Conservation (phyloP, 148 eudicot species). For the Simmondsia chinensis region DNA sequence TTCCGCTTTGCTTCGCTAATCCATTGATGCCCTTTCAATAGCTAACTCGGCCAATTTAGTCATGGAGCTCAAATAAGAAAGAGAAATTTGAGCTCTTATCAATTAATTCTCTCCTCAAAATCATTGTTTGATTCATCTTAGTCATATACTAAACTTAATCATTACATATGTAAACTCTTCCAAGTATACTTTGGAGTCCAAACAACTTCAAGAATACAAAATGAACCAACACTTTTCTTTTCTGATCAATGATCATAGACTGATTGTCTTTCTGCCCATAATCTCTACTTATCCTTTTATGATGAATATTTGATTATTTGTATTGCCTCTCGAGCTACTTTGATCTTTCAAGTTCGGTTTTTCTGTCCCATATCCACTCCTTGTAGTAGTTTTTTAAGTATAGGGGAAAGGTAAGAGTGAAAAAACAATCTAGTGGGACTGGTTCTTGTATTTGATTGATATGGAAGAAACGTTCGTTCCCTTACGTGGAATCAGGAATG, state of each 20-base stretch:
- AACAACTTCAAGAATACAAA: too few relatives aligned
- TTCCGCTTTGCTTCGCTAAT: constrained; percentile 15
- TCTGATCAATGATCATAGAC: constrained; percentile 3
- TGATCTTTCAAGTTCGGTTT: constrained; percentile 16
- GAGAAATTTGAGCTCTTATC: constrained; percentile 14
- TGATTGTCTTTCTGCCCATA: constrained; percentile 21
- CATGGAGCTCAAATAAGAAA: constrained; percentile 44
- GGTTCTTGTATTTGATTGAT: constrained; percentile 8
- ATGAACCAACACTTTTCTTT: constrained; percentile 22
- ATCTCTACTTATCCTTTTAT: constrained; percentile 5
- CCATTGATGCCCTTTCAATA: background rate
- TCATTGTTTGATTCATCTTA: constrained; percentile 51
- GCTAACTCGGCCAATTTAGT: constrained; percentile 3
- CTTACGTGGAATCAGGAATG: constrained; percentile 89
- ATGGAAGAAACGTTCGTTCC: constrained; percentile 99
- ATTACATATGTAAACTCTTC: constrained; percentile 38
- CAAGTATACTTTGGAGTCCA: constrained; percentile 7
- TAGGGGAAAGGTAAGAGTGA: constrained; percentile 6
- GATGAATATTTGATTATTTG: constrained; percentile 29
- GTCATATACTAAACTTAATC: constrained; percentile 8
- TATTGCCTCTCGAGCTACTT: constrained; percentile 67
- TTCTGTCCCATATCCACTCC: constrained; percentile 8
- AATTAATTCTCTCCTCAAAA: constrained; percentile 24
- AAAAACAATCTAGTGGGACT: constrained; percentile 5
- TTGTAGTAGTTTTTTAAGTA: constrained; percentile 15